phyloP scores from a whole-genome alignment of 2,329 filamentous ascomycete genomes.

The Verticillium tricorpus region DNA sequence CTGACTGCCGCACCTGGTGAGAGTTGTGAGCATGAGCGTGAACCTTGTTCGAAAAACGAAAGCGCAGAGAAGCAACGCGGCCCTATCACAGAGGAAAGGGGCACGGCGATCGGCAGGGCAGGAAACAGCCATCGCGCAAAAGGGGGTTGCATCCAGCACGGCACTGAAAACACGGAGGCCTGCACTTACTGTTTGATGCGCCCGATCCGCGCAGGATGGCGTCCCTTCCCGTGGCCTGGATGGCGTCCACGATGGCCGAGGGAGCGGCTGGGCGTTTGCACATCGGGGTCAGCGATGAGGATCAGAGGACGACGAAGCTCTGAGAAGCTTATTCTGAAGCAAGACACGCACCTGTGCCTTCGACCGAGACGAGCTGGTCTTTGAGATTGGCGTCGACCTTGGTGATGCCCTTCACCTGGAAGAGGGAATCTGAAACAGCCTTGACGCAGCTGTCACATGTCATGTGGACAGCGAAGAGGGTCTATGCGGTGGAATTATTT shows the following conservation, averaged over 20 bases:
- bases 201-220: conserved; percentile 91
- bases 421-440: conserved; percentile 74
- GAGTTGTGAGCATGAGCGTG: not conserved
- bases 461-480: conserved; percentile 91
- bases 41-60: not conserved
- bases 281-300: not conserved
- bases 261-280: conserved; percentile 58
- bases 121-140: conserved; percentile 1
- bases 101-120: not conserved
- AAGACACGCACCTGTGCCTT: conserved; percentile 64
- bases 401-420: conserved; percentile 72
- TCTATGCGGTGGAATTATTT: conserved; percentile 50
- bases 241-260: conserved; percentile 82
- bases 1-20: conserved; percentile 74
- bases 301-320: not conserved
- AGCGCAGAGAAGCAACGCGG: not conserved
- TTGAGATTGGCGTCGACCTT: conserved; percentile 79
- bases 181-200: conserved; percentile 69
- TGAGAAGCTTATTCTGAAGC: not conserved
- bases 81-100: not conserved
- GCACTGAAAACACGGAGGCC: conserved; percentile 5
- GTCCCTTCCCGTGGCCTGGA: conserved; percentile 86
- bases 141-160: conserved; percentile 1
- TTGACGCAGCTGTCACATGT: conserved; percentile 87
- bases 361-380: conserved; percentile 77